phyloP scores from a whole-genome alignment of 768 basidiomycete genomes.

The Amanita pallidorosea region DNA sequence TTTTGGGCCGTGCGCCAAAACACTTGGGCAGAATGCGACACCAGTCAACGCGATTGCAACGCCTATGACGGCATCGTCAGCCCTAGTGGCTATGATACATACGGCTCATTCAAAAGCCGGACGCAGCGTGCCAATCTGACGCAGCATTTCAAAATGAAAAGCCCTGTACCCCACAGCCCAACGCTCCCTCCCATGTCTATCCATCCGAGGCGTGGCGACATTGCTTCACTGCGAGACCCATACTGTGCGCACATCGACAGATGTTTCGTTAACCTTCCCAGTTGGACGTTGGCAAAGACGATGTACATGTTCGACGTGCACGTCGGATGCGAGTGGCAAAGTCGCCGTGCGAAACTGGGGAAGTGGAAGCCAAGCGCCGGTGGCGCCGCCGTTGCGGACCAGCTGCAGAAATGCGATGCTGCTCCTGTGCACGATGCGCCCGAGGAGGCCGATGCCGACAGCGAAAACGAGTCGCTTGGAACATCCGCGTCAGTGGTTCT shows the following conservation, averaged over 20 bases:
- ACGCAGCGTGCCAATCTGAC: background rate
- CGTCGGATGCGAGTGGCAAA: conserved; percentile 6
- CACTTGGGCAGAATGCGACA: conserved; percentile 31
- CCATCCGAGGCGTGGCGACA: conserved; percentile 56
- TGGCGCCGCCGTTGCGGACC: background rate
- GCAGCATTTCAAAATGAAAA: conserved; percentile 3
- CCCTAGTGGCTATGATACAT: background rate
- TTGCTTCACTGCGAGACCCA: conserved; percentile 46
- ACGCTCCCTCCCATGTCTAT: conserved; percentile 26
- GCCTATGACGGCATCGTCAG: background rate
- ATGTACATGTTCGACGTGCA: conserved; percentile 56
- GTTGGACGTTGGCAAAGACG: conserved; percentile 59
- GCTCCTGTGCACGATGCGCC: conserved; percentile 11
- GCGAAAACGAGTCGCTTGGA: conserved; percentile 23
- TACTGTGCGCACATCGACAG: conserved; percentile 48
- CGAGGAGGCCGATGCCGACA: conserved; percentile 16
- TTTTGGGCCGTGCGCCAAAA: conserved; percentile 52
- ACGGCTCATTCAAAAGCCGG: background rate
- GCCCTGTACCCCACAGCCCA: conserved; percentile 5
- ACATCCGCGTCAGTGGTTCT: conserved; percentile 22
- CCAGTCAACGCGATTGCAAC: background rate
- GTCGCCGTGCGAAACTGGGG: background rate
- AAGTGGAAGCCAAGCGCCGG: background rate
- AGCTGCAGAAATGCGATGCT: background rate
- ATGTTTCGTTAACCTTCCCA: conserved; percentile 41